These are phyloP conservation scores for Rhynchosporium secalis DNA, from an alignment of 2,329 filamentous ascomycete genomes.

Conservation along the genomic window DNA sequence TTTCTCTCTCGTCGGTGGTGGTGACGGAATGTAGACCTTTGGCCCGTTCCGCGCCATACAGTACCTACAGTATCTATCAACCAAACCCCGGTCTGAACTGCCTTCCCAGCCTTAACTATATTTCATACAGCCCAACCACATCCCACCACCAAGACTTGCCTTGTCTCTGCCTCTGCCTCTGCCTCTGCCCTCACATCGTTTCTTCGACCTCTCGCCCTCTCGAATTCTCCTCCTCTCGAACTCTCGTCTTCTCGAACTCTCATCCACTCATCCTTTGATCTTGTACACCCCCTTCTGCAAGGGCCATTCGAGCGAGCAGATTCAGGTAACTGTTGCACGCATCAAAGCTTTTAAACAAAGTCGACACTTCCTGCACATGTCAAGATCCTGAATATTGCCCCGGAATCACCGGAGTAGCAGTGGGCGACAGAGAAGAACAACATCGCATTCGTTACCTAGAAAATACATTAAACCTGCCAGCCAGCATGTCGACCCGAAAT, in stretches of 20 bases:
- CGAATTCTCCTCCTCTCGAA: neutral
- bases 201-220: neutral
- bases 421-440: slow-evolving; percentile 3
- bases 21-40: slow-evolving; percentile 1
- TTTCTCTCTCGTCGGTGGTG: neutral
- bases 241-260: too few species aligned
- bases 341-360: slow-evolving; percentile 2
- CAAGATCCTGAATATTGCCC: slow-evolving; percentile 18
- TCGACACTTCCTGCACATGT: slow-evolving; percentile 18
- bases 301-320: neutral
- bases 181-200: neutral
- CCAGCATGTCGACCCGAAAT: slow-evolving; percentile 40
- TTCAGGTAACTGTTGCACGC: slow-evolving; percentile 4
- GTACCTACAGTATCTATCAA: neutral
- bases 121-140: neutral
- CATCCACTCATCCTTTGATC: too few species aligned
- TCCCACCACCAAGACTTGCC: neutral
- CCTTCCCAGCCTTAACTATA: neutral
- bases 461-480: slow-evolving; percentile 23
- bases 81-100: neutral
- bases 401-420: slow-evolving; percentile 31
- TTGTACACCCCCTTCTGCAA: too few species aligned
- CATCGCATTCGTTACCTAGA: slow-evolving; percentile 27
- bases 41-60: neutral
- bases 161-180: neutral